A percentile compares a stretch with the other conserved stretches of the same genome.
Conservation (phyloP, 140 eudicot genomes). For the Cichorium intybus region DNA sequence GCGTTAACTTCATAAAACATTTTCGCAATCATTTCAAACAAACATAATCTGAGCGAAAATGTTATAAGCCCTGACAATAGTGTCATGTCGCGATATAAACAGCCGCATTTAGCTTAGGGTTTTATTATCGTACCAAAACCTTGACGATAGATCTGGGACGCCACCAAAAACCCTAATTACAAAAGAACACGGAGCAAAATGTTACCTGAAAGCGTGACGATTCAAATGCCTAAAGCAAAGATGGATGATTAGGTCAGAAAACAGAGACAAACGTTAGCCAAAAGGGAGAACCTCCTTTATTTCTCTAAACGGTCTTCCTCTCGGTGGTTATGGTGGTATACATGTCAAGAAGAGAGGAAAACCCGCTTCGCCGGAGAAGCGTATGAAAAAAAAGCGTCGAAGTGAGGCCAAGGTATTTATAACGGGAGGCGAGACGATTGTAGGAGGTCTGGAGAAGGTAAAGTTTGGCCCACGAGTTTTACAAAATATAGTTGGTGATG, state of each 20-base stretch:
- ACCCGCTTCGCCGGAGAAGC: constrained; percentile 39
- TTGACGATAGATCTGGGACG: not conserved
- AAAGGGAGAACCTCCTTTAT: constrained; percentile 4
- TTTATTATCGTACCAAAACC: constrained; percentile 7
- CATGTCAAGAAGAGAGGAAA: constrained; percentile 21
- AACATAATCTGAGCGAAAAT: not conserved
- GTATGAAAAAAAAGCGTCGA: constrained; percentile 16
- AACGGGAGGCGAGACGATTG: constrained; percentile 3
- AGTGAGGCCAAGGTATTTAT: constrained; percentile 9
- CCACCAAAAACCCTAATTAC: constrained; percentile 3
- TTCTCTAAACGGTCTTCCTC: constrained; percentile 18
- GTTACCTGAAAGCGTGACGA: constrained; percentile 18
- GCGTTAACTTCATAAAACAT: not conserved
- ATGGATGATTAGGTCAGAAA: constrained; percentile 12
- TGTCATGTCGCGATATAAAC: constrained; percentile 1
- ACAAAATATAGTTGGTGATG: too few relatives aligned
- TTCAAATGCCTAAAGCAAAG: constrained; percentile 17
- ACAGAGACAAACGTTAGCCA: constrained; percentile 3
- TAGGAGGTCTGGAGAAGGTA: not conserved
- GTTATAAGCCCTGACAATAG: constrained; percentile 22
- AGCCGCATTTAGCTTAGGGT: constrained; percentile 21
- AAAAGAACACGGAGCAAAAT: not conserved
- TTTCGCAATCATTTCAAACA: not conserved
- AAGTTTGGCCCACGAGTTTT: constrained; percentile 8
- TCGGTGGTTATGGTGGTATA: constrained; percentile 22